Percentiles rank a stretch among this genome's conserved stretches.
These are phyloP conservation scores for Lasiosphaeria hispida DNA, from an alignment of 495 filamentous ascomycete species.

Conservation along the genomic window DNA sequence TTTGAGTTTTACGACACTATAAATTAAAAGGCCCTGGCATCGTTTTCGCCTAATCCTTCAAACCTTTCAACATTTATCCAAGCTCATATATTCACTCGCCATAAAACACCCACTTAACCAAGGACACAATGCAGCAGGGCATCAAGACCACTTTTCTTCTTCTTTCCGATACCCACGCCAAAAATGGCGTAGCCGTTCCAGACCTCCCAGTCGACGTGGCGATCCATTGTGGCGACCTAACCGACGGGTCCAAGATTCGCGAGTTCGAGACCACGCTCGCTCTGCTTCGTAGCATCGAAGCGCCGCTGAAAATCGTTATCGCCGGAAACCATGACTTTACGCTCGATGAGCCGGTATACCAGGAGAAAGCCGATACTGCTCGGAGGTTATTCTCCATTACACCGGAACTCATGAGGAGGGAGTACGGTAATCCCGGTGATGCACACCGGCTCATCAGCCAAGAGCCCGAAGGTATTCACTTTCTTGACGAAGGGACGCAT, in stretches of 20 bases:
- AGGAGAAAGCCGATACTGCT: slow-evolving; percentile 3
- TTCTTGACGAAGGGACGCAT: slow-evolving; percentile 65
- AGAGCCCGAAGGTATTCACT: slow-evolving; percentile 50
- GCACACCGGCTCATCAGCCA: slow-evolving; percentile 21
- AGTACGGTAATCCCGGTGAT: slow-evolving; percentile 18
- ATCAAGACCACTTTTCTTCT: slow-evolving; percentile 50
- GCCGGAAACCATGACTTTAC: slow-evolving; percentile 79
- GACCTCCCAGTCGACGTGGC: slow-evolving; percentile 50
- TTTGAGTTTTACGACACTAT: neutral
- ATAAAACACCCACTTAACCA: slow-evolving; percentile 6
- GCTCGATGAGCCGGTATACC: slow-evolving; percentile 51
- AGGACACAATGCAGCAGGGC: slow-evolving; percentile 6
- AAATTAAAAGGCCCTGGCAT: slow-evolving; percentile 1
- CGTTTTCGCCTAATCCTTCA: slow-evolving; percentile 2
- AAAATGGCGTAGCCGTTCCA: neutral
- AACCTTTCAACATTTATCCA: slow-evolving; percentile 4
- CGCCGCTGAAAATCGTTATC: slow-evolving; percentile 74
- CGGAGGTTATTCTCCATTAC: neutral
- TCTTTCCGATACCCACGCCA: slow-evolving; percentile 62
- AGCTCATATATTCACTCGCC: slow-evolving; percentile 2
- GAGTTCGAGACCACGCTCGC: slow-evolving; percentile 54
- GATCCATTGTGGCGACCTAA: slow-evolving; percentile 75
- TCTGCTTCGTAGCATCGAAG: slow-evolving; percentile 55
- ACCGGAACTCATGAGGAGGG: slow-evolving; percentile 4
- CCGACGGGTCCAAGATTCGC: slow-evolving; percentile 53